Base-by-base conservation (phyloP, 768 basidiomycete genomes). In the Xanthoconium purpureum region DNA sequence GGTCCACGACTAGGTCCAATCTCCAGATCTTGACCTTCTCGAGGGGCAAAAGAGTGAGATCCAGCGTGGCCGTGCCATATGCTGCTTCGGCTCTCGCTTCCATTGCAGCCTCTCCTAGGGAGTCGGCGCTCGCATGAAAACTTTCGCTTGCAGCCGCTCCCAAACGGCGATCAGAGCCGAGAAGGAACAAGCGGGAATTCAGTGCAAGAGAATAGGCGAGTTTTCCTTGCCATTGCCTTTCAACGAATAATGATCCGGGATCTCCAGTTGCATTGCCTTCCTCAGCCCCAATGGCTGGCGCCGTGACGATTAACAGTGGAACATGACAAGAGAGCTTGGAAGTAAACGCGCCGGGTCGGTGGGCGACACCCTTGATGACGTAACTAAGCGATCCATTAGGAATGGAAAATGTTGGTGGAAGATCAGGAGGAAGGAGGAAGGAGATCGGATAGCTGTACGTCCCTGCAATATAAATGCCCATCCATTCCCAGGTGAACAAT, bases 391-490 rank as follows among this genome's bases (percentile, higher is more conserved):
- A 79, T 9, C 94, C 96, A 61, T 81, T 87, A 38, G 87, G 84
- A 57, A 86, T 85, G 40, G 79, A 76, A 58, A 98, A 77, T 0
- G 86, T 85, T 1, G 97, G 92, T 5, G 96, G 95, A 13, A 89
- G 80, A 58, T 82, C 77, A 6, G 85, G 75, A 0, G 95, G 94
- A 52, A 99, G 85, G 11, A 88, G 74, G 69, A 98, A 94, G 6
- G 92, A 93, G 63, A 99, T 90, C 2, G 97, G 96, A 71, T 93
- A 98, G 15, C 91, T 94, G 69, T 98, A 98, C 6, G 87, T 89
- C 35, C 95, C 95, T 91, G 60, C 10, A 40, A 36, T 47, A 37
- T 24, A n/a, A 53, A 36, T 52, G 24, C 10, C 38, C 35, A 8
- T 37, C 9, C 55, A 51, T 58, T 55, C 20, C 60, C 38, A 35